phyloP scores from a whole-genome alignment of 768 basidiomycete genomes.

The Suillus clintonianus region DNA sequence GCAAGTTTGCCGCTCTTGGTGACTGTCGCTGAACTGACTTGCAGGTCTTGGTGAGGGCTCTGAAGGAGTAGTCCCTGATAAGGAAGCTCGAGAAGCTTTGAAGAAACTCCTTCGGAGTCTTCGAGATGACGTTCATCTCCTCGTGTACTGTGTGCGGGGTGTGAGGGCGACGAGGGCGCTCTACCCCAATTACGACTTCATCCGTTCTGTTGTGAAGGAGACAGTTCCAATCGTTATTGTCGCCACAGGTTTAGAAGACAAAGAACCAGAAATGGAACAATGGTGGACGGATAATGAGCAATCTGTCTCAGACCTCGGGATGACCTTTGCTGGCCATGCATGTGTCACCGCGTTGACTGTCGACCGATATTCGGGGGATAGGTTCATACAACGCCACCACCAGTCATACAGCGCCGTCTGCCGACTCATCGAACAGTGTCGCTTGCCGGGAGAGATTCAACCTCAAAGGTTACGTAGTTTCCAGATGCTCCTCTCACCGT shows the following conservation, averaged over 20 bases:
- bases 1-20: background rate
- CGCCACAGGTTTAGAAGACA: constrained; percentile 35
- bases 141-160: constrained; percentile 36
- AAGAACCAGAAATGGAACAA: constrained; percentile 32
- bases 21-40: background rate
- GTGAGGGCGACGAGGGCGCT: constrained; percentile 25
- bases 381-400: background rate
- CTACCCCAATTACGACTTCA: constrained; percentile 30
- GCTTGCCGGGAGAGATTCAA: background rate
- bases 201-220: constrained; percentile 30
- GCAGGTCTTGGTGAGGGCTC: constrained; percentile 32
- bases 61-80: constrained; percentile 26
- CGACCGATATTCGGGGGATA: no score
- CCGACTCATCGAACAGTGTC: constrained; percentile 1
- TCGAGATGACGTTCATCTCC: constrained; percentile 31
- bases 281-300: constrained; percentile 43
- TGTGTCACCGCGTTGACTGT: constrained; percentile 32
- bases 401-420: constrained; percentile 8
- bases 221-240: constrained; percentile 31
- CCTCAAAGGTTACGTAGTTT: background rate
- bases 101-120: constrained; percentile 35
- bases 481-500: background rate
- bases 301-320: constrained; percentile 31
- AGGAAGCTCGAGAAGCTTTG: constrained; percentile 23
- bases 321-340: constrained; percentile 40